phyloP scores from a whole-genome alignment of 768 basidiomycete genomes.

The Amanita rimosa region DNA sequence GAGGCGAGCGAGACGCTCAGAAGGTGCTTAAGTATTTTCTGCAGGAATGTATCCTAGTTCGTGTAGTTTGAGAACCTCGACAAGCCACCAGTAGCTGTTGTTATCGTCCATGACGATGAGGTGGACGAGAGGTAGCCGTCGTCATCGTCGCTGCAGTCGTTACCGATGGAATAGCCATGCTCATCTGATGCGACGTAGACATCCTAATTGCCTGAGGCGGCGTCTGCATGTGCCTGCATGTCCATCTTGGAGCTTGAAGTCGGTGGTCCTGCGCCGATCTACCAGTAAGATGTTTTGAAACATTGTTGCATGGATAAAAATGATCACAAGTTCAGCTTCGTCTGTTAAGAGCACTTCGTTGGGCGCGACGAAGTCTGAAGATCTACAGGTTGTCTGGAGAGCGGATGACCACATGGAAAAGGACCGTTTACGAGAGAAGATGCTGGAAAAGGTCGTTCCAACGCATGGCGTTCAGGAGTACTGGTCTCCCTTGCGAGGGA shows the following conservation, averaged over 20 bases:
- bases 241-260: too few relatives aligned
- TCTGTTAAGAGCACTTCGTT: conserved; percentile 42
- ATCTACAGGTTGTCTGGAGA: conserved; percentile 36
- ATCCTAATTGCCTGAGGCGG: conserved; percentile 12
- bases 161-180: conserved; percentile 18
- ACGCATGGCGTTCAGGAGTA: conserved; percentile 35
- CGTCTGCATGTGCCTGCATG: conserved; percentile 34
- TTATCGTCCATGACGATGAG: conserved; percentile 95
- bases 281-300: conserved; percentile 63
- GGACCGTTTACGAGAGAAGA: conserved; percentile 57
- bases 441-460: conserved; percentile 45
- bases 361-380: conserved; percentile 27
- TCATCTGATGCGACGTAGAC: neutral
- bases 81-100: conserved; percentile 99
- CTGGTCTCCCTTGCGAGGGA: conserved; percentile 42
- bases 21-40: conserved; percentile 98
- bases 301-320: conserved; percentile 69
- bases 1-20: conserved; percentile 86
- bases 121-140: conserved; percentile 70
- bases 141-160: conserved; percentile 72
- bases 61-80: conserved; percentile 95
- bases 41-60: conserved; percentile 99
- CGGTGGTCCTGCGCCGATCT: too few relatives aligned
- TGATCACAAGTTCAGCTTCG: conserved; percentile 44
- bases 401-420: conserved; percentile 82